Percentiles rank a stretch among this genome's conserved stretches.
phyloP scores from a whole-genome alignment of 106 monocot genomes.

The Hemerocallis citrina region DNA sequence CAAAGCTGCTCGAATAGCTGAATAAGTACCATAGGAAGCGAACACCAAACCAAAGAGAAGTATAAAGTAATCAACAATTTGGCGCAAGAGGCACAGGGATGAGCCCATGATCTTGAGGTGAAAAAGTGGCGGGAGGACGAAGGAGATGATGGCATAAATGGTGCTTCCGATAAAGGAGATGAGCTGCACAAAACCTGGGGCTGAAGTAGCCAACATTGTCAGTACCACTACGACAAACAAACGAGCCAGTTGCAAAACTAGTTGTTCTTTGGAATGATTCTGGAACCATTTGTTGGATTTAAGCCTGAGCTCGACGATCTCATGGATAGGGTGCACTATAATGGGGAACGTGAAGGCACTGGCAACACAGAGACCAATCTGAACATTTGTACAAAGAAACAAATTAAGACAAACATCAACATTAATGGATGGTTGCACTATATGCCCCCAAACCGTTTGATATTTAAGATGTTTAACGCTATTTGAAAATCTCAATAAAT shows the following conservation, averaged over 20 bases:
- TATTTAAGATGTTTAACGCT: too few species aligned
- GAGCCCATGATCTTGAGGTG: conserved; percentile 64
- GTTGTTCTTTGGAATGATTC: conserved; percentile 21
- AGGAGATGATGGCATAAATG: conserved; percentile 64
- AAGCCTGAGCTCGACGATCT: conserved; percentile 54
- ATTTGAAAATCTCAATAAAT: too few species aligned
- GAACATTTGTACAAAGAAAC: too few species aligned
- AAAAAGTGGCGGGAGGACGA: conserved; percentile 69
- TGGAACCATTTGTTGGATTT: conserved; percentile 32
- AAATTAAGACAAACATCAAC: too few species aligned
- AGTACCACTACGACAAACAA: conserved; percentile 23
- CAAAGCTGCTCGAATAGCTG: too few species aligned
- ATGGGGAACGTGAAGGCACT: conserved; percentile 82
- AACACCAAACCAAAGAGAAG: conserved; percentile 47
- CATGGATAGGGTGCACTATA: conserved; percentile 80
- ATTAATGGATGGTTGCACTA: too few species aligned
- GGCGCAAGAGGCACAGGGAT: conserved; percentile 20
- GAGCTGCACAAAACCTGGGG: conserved; percentile 70
- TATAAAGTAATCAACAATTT: conserved; percentile 42
- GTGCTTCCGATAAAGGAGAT: conserved; percentile 75
- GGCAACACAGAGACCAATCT: conserved; percentile 78
- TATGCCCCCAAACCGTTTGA: too few species aligned
- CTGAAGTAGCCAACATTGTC: conserved; percentile 39
- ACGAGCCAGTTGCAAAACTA: conserved; percentile 33
- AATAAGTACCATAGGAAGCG: conserved; percentile 49